These are phyloP conservation scores for Fusarium robinianum DNA, from an alignment of 2,329 filamentous ascomycete species.

Conservation along the genomic window DNA sequence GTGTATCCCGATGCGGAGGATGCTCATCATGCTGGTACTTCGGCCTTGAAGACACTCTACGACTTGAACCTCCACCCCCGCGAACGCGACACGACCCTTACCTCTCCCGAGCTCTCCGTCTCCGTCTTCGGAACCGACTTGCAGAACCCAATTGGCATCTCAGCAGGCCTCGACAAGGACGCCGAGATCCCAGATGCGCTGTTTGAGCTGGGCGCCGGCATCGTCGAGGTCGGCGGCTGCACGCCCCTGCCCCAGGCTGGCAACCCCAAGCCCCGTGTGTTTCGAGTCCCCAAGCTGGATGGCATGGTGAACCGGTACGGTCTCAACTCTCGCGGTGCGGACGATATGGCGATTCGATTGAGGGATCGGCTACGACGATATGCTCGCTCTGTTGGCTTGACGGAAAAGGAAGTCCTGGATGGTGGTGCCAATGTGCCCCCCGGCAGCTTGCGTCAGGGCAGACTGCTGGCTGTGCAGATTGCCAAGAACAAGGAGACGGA, in stretches of 20 bases:
- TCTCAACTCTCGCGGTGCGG: constrained; percentile 88
- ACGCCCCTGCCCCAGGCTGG: constrained; percentile 87
- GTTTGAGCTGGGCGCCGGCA: constrained; percentile 79
- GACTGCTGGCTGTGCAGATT: constrained; percentile 85
- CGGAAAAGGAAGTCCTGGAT: constrained; percentile 74
- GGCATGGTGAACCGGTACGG: constrained; percentile 96
- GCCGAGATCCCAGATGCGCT: constrained; percentile 85
- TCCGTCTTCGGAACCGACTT: constrained; percentile 77
- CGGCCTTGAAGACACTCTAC: constrained; percentile 72
- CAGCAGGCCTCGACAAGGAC: constrained; percentile 94
- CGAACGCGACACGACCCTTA: constrained; percentile 64
- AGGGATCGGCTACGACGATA: constrained; percentile 78
- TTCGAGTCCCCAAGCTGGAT: constrained; percentile 80
- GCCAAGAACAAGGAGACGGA: constrained; percentile 96
- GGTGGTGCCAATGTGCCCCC: constrained; percentile 78
- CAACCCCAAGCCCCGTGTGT: constrained; percentile 86
- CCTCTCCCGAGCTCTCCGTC: constrained; percentile 41
- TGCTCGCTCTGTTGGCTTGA: constrained; percentile 71
- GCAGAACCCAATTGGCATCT: constrained; percentile 88
- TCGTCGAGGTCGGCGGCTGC: constrained; percentile 91
- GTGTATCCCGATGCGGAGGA: constrained; percentile 81
- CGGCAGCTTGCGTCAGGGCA: constrained; percentile 76
- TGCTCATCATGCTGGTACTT: constrained; percentile 82
- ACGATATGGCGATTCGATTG: constrained; percentile 79
- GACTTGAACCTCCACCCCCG: constrained; percentile 77